These are phyloP conservation scores for Piloderma croceum DNA, from an alignment of 768 basidiomycete genomes.

Conservation along the genomic window DNA sequence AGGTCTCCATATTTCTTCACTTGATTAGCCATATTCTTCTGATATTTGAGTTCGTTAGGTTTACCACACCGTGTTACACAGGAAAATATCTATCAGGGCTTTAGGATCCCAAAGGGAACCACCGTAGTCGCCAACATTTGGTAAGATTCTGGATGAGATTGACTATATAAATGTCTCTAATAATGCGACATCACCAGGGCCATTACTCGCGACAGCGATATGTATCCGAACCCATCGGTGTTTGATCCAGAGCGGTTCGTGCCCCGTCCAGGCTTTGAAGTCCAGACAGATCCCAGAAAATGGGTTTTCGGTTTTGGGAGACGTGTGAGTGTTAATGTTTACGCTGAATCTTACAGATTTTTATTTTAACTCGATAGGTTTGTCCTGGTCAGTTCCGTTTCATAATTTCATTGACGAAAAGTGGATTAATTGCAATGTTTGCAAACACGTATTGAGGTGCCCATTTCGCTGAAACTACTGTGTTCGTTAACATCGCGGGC, in stretches of 20 bases:
- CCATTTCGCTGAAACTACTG: slow-evolving; percentile 20
- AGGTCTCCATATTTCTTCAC: neutral
- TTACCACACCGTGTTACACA: slow-evolving; percentile 17
- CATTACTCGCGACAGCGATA: slow-evolving; percentile 27
- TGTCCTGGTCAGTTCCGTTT: slow-evolving; percentile 7
- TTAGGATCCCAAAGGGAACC: slow-evolving; percentile 23
- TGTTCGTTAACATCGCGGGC: slow-evolving; percentile 23
- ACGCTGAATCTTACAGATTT: too few species aligned
- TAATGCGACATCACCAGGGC: too few species aligned
- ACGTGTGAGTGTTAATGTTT: too few species aligned
- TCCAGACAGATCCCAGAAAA: slow-evolving; percentile 17
- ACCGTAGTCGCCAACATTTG: slow-evolving; percentile 24
- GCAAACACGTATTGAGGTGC: slow-evolving; percentile 21
- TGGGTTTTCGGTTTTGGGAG: slow-evolving; percentile 22
- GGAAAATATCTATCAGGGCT: slow-evolving; percentile 21
- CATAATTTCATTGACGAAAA: neutral
- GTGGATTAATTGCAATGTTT: neutral
- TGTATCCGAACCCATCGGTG: slow-evolving; percentile 26
- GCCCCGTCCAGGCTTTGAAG: slow-evolving; percentile 11
- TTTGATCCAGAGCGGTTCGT: slow-evolving; percentile 30
- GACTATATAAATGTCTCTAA: too few species aligned
- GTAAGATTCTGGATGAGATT: too few species aligned
- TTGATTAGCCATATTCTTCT: slow-evolving; percentile 7
- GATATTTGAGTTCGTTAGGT: too few species aligned
- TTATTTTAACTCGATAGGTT: too few species aligned